Base-by-base conservation (phyloP, 805 yeast species). In the Wickerhamomyces bovis region DNA sequence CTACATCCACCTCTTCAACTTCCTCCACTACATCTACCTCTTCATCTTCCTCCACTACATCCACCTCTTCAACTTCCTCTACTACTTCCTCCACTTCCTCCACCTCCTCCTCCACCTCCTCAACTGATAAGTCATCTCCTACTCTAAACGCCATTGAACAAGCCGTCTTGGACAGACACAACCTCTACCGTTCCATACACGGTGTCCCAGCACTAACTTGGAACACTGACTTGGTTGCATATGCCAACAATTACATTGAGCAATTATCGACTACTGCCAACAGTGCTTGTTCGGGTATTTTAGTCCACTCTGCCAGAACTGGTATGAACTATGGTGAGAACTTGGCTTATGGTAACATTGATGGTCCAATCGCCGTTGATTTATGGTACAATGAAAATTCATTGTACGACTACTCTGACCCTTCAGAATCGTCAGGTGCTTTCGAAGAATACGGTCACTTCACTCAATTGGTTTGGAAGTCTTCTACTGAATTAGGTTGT, bases 401-500 rank as follows among this genome's bases (percentile, higher is more conserved):
- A 11, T 49, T 62, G 44, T 85, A 83, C 66, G 67, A 77, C 64
- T 84, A 64, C 67, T 59, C 65, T 41, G 64, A 75, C 43, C 78
- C 81, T 25, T 62, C 62, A 44, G 2, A 41, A 11, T 50, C 53
- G n/a, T 62, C 61, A 49, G 81, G 78, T 47, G 70, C 66, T 54
- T 72, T 72, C 46, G 70, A 66, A 46, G 71, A 72, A 16, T 76
- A 79, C 16, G 87, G 87, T 46, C 95, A 85, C 62, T 85, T 85
- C 69, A 84, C 92, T 15, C 92, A 85, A 66, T 59, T 84, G 30
- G 76, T 85, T 22, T 85, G 95, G 95, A 76, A 76, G 51, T 56
- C 72, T 8, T 68, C 85, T 38, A 66, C 77, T 9, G 65, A 76
- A 53, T 64, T 85, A 18, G 95, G 94, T 43, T 85, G 95, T 71